These are phyloP conservation scores for Bathelium albidoporum DNA, from an alignment of 495 filamentous ascomycete genomes.

Conservation along the genomic window DNA sequence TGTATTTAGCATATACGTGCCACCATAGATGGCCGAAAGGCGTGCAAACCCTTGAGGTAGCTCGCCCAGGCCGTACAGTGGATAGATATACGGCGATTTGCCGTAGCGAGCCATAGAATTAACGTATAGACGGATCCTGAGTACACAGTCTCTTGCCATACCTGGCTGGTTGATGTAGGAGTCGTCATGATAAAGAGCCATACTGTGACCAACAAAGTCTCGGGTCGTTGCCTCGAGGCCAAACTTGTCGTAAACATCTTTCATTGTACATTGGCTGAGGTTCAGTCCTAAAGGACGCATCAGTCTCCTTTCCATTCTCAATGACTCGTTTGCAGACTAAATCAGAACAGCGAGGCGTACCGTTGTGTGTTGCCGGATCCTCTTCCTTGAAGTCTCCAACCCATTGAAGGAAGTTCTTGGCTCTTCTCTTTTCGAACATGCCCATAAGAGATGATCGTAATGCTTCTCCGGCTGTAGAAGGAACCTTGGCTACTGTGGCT, in stretches of 20 bases:
- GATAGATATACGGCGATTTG: conserved; percentile 99
- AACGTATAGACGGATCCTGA: conserved; percentile 90
- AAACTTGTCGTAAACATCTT: conserved; percentile 96
- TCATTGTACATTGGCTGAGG: conserved; percentile 73
- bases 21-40: conserved; percentile 93
- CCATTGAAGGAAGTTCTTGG: conserved; percentile 96
- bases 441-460: conserved; percentile 91
- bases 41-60: conserved; percentile 97
- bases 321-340: neutral
- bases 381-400: conserved; percentile 81
- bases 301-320: neutral
- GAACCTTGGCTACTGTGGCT: conserved; percentile 91
- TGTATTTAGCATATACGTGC: conserved; percentile 98
- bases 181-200: conserved; percentile 90
- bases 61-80: conserved; percentile 93
- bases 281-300: conserved; percentile 55
- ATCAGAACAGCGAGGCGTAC: conserved; percentile 36
- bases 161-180: conserved; percentile 67
- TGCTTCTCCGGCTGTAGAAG: conserved; percentile 85
- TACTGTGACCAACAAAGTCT: conserved; percentile 95
- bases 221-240: conserved; percentile 82
- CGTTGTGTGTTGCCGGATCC: conserved; percentile 77
- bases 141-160: conserved; percentile 72
- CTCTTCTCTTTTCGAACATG: conserved; percentile 91
- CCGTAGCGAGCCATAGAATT: conserved; percentile 97